Conservation (phyloP, 768 basidiomycete genomes). For the Agaricus bisporus region DNA sequence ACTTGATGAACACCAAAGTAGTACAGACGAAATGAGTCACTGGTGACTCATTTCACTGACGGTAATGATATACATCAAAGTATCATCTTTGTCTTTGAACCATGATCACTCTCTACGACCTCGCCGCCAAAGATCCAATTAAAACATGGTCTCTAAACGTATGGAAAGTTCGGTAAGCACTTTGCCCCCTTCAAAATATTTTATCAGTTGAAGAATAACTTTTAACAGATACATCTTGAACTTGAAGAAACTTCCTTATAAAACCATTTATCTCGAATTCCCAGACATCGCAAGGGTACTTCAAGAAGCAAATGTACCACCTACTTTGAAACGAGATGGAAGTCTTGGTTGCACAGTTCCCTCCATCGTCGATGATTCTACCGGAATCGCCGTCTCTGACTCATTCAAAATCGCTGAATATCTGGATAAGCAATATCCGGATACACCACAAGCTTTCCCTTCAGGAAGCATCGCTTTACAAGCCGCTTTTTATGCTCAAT, state of each 20-base stretch:
- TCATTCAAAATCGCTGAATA: conserved; percentile 43
- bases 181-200: not conserved
- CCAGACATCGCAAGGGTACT: conserved; percentile 36
- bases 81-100: no score
- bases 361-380: conserved; percentile 40
- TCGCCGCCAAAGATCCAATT: conserved; percentile 19
- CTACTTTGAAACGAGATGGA: conserved; percentile 27
- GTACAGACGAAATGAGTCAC: no score
- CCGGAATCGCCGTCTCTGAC: conserved; percentile 31
- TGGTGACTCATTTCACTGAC: no score
- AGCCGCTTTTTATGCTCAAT: conserved; percentile 25
- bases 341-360: conserved; percentile 39
- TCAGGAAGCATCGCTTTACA: conserved; percentile 31
- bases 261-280: conserved; percentile 47
- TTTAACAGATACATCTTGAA: conserved; percentile 25
- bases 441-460: conserved; percentile 24
- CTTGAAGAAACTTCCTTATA: conserved; percentile 32
- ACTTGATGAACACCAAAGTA: no score
- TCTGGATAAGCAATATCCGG: conserved; percentile 44
- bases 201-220: no score
- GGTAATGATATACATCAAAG: no score
- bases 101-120: conserved; percentile 32
- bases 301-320: conserved; percentile 29
- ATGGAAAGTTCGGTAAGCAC: conserved; percentile 21
- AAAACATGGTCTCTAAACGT: conserved; percentile 27